Evolutionary conservation across 139 green algal species (phyloP), one percentile per base, ranked within the genome.

Genomic region (Eudorina sp.): DNA sequence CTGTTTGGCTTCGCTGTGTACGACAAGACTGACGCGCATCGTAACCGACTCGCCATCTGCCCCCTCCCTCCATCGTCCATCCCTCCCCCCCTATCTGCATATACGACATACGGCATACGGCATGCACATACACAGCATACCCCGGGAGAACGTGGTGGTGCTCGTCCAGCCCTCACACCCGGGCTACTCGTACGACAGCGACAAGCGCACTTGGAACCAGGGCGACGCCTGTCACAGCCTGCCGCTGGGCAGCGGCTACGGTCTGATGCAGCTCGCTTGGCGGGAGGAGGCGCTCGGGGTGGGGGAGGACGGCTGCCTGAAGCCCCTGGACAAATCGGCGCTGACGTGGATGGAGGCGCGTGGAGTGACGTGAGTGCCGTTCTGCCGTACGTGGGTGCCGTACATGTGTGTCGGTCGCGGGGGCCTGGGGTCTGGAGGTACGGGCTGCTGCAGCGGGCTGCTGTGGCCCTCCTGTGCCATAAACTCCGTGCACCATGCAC

Each of bases 211-310:
- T 1, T 85, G 78, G 78, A 27, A 45, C 7, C 55, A 55, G 21
- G 53, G 53, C 2, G 77, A 84, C 34, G 77, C 53, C 53, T 36
- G 34, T 1, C 53, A 72, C 77, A 73, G 51, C 40, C 53, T 72
- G 34, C 53, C 77, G 53, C 77, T 84, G 53, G 77, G 79, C 80
- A 78, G 62, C 43, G 62, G 80, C 60, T 86, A 86, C 80, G 62
- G 80, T 3, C 60, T 86, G 38, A 53, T 86, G 80, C 80, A 86
- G 80, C 80, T 86, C 43, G 45, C 62, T 4, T 86, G 80, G 80
- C n/a, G 19, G 43, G 80, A 48, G 16, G 80, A 86, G n/a, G 80
- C 80, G 8, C 36, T 78, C 43, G 1, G 19, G 27, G 45, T 86
- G 13, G 7, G 31, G 29, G 80, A 86, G 60, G 80, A 62, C 27